Conservation (phyloP, 495 filamentous ascomycete genomes). For the Penicillium riverlandense region DNA sequence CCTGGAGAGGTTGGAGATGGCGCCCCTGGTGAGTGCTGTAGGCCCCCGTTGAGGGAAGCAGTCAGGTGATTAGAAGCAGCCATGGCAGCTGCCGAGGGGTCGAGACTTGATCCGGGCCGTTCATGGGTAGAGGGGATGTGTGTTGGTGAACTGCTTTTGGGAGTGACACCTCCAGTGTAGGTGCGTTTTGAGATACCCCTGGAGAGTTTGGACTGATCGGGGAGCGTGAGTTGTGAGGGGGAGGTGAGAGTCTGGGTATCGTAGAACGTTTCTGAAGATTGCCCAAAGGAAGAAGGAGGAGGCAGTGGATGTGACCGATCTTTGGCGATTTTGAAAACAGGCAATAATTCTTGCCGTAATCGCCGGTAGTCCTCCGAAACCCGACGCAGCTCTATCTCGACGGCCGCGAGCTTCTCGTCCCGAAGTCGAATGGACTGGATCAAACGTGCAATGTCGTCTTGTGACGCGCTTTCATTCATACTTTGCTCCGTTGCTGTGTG, state of each 20-base stretch:
- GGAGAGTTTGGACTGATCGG: conserved; percentile 17
- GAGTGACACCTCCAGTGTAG: conserved; percentile 64
- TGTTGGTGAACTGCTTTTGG: conserved; percentile 78
- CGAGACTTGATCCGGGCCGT: conserved; percentile 39
- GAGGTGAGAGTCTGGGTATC: conserved; percentile 36
- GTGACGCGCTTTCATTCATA: conserved; percentile 75
- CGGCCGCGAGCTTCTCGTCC: conserved; percentile 74
- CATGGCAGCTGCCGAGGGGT: conserved; percentile 60
- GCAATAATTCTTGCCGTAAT: conserved; percentile 83
- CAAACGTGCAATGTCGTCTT: conserved; percentile 83
- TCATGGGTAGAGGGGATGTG: conserved; percentile 57
- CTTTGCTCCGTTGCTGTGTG: conserved; percentile 77
- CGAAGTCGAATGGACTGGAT: conserved; percentile 79
- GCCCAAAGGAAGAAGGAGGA: conserved; percentile 29
- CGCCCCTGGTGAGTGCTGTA: conserved; percentile 61
- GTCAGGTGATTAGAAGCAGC: conserved; percentile 71
- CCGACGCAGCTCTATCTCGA: conserved; percentile 73
- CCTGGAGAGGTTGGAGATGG: conserved; percentile 80
- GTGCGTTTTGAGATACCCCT: conserved; percentile 77
- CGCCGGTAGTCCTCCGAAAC: conserved; percentile 79
- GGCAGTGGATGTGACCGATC: conserved; percentile 86
- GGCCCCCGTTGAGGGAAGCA: conserved; percentile 60
- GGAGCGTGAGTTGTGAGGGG: conserved; percentile 30
- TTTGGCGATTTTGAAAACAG: conserved; percentile 82
- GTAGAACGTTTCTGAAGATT: conserved; percentile 17